Evolutionary conservation across 2,329 filamentous ascomycete species (phyloP).

Genomic region (Ceratocystis smalleyi): DNA sequence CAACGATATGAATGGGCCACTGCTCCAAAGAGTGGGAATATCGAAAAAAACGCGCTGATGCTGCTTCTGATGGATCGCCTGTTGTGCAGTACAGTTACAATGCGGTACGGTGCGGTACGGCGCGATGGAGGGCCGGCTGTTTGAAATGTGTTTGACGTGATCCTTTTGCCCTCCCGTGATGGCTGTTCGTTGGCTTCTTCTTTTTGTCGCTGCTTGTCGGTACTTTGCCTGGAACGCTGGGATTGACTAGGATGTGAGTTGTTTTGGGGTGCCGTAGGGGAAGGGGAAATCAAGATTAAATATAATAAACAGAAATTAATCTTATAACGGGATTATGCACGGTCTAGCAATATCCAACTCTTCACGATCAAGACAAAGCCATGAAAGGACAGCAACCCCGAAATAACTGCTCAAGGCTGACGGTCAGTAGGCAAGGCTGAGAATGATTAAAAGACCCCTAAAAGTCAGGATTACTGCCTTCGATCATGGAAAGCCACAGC

Average conservation of each 20-base stretch:
- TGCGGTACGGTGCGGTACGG: neutral
- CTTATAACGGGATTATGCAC: neutral
- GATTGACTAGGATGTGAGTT: neutral
- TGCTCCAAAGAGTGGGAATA: neutral
- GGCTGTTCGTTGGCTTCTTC: neutral
- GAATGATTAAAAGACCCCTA: neutral
- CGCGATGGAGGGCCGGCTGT: neutral
- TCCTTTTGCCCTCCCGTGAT: neutral
- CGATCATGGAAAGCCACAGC: neutral
- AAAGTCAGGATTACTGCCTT: neutral
- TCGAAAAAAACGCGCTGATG: neutral
- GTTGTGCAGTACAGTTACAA: neutral
- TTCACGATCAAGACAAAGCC: no score
- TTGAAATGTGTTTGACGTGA: constrained; percentile 3
- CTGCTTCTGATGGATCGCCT: no score
- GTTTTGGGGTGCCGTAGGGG: neutral
- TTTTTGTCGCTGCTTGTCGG: neutral
- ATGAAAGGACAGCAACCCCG: neutral
- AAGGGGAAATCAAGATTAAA: neutral
- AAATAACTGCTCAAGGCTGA: neutral
- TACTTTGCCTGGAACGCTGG: neutral
- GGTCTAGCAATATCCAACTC: no score
- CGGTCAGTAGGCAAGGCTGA: neutral
- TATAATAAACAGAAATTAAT: neutral
- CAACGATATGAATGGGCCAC: neutral